Conservation (phyloP, 164 flowering plant genomes). For the Taxillus chinensis region DNA sequence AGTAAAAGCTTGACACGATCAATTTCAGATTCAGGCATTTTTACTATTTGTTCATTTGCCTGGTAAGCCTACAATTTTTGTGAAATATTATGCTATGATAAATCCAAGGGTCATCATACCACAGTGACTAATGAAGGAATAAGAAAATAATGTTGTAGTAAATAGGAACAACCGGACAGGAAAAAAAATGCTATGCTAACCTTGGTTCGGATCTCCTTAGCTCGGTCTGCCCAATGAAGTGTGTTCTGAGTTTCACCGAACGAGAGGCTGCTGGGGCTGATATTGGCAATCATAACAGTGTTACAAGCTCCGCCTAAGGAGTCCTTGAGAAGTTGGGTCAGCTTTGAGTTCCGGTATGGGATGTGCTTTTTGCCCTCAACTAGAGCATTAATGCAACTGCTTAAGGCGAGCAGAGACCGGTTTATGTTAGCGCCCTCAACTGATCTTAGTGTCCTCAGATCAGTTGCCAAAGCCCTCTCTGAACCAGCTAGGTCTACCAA, state of each 20-base stretch:
- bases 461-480: constrained; percentile 93
- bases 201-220: constrained; percentile 86
- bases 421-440: constrained; percentile 94
- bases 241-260: constrained; percentile 94
- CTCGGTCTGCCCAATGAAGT: constrained; percentile 95
- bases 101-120: too few relatives aligned
- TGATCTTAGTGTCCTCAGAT: constrained; percentile 82
- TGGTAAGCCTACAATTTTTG: constrained; percentile 33
- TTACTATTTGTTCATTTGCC: constrained; percentile 35
- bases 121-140: background rate
- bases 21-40: constrained; percentile 45
- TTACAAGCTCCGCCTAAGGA: constrained; percentile 87
- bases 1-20: constrained; percentile 71
- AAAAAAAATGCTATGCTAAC: constrained; percentile 12
- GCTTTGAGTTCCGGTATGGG: constrained; percentile 84
- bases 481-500: constrained; percentile 94
- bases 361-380: constrained; percentile 96
- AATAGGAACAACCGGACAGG: background rate
- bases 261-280: constrained; percentile 80
- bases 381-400: constrained; percentile 94
- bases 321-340: constrained; percentile 93
- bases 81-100: too few relatives aligned
- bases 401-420: constrained; percentile 82
- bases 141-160: background rate
- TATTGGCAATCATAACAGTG: constrained; percentile 93